A percentile compares a stretch with the other conserved stretches of the same genome.
Conservation (phyloP, 495 filamentous ascomycete genomes). For the Neurospora tetrasperma region DNA sequence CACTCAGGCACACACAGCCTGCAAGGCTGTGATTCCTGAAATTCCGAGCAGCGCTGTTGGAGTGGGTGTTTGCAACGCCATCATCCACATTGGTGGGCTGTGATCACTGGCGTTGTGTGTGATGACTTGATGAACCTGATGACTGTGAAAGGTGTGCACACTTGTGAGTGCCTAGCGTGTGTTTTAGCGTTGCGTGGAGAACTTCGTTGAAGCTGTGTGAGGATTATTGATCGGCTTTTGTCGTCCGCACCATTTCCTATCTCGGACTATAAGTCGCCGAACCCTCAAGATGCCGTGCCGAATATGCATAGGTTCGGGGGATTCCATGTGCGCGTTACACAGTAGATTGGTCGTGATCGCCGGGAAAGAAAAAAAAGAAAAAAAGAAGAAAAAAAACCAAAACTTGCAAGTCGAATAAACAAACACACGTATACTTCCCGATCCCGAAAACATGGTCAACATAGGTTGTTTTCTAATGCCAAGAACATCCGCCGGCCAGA, state of each 20-base stretch:
- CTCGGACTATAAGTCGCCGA: background rate
- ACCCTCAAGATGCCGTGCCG: background rate
- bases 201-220: too few species aligned
- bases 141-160: background rate
- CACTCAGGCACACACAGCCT: background rate
- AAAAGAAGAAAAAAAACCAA: too few species aligned
- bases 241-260: background rate
- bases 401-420: too few species aligned
- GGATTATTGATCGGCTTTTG: background rate
- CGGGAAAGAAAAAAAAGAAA: too few species aligned
- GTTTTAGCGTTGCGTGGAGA: too few species aligned
- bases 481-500: background rate
- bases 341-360: background rate
- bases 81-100: background rate
- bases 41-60: background rate
- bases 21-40: background rate
- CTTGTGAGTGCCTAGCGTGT: background rate
- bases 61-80: background rate
- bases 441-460: background rate
- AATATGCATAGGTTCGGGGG: background rate
- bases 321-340: background rate
- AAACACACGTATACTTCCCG: background rate
- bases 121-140: background rate
- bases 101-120: background rate
- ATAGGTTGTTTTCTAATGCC: background rate